Conservation (phyloP, 495 filamentous ascomycete species). For the Aspergillus baeticus region DNA sequence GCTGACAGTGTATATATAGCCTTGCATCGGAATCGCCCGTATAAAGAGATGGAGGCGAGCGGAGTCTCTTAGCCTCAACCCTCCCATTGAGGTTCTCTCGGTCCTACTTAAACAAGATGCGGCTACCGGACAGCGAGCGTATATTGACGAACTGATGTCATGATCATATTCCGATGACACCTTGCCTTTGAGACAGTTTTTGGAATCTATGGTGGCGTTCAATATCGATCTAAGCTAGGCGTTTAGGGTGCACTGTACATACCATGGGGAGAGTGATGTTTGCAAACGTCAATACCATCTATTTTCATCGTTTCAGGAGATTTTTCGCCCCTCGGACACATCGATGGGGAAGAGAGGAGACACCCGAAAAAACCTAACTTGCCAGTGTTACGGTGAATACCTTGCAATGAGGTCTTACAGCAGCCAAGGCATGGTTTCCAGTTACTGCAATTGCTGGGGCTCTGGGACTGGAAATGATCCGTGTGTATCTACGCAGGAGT, state of each 20-base stretch:
- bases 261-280: constrained; percentile 7
- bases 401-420: too few relatives aligned
- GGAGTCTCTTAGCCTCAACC: constrained; percentile 70
- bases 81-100: constrained; percentile 88
- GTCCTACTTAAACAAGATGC: constrained; percentile 70
- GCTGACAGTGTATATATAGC: constrained; percentile 50
- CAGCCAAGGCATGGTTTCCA: too few relatives aligned
- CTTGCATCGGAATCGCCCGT: constrained; percentile 82
- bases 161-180: constrained; percentile 17
- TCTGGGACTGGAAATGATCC: too few relatives aligned
- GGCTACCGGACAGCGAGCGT: constrained; percentile 57
- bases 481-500: too few relatives aligned
- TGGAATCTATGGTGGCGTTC: constrained; percentile 8
- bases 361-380: too few relatives aligned
- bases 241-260: constrained; percentile 14
- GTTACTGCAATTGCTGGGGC: too few relatives aligned
- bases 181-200: neutral
- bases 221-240: neutral
- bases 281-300: neutral
- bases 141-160: constrained; percentile 78
- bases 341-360: too few relatives aligned
- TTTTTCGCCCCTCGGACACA: too few relatives aligned
- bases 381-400: too few relatives aligned
- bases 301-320: neutral
- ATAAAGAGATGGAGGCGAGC: constrained; percentile 88